Evolutionary conservation across 805 yeast species (phyloP), one percentile per base, ranked within the genome.

Genomic region (Saccharomycopsis amapae): DNA sequence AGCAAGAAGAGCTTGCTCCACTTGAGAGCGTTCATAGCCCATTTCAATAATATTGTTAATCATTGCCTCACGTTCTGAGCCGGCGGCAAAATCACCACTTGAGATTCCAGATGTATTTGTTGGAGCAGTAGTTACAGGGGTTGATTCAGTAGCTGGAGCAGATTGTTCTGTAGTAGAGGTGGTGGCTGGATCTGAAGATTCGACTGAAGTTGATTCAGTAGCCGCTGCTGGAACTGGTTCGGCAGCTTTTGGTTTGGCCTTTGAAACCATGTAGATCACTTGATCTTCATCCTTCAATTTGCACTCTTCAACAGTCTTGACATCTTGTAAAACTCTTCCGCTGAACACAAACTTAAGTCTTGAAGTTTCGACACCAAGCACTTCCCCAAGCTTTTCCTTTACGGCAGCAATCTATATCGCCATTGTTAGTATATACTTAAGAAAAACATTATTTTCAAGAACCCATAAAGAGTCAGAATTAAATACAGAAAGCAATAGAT

Each of bases 11-110:
- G 98, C 98, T 38, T 79, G 76, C 65, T 86, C 94, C 22, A 87
- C 96, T 60, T 86, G 85, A 15, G 78, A 74, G 56, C 95, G 79
- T 42, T 83, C 86, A 60, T 88, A 93, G 6, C 98, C 98, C 97
- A 93, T 88, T 55, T 86, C 97, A 79, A 88, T 76, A 62, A 93
- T 88, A 60, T 82, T 82, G 49, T 71, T 73, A 48, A 90, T 76
- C 28, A 94, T 85, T 25, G 80, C 76, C 56, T 85, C 87, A 55
- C 96, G 76, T 50, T 81, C 81, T 33, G 74, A 62, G 10, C 97
- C 97, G 26, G 78, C 76, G 19, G 94, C 85, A 60, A 83, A 81
- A 2, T 81, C 78, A 3, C 84, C 74, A 28, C 36, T 38, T 9
- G 60, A 54, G 4, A 53, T 54, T 10, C 56, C 24, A 60, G 81